Percentiles rank a stretch among this genome's conserved stretches.
Conservation (phyloP, 768 basidiomycete species). For the Daedalea quercina region DNA sequence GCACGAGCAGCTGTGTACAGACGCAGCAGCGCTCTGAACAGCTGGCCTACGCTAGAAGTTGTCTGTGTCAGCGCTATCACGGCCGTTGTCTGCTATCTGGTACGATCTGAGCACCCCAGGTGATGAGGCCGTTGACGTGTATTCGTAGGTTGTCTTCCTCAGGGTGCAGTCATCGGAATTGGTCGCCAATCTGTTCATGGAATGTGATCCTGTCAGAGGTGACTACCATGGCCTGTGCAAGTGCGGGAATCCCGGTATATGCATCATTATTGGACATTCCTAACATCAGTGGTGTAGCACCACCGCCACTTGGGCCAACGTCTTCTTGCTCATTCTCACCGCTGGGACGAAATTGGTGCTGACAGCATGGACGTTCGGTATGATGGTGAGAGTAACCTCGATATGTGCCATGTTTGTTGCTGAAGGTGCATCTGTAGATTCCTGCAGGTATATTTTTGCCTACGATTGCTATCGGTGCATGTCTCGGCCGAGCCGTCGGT, state of each 20-base stretch:
- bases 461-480: constrained; percentile 70
- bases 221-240: constrained; percentile 80
- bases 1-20: constrained; percentile 58
- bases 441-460: constrained; percentile 75
- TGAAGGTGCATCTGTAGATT: constrained; percentile 33
- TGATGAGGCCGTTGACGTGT: not conserved
- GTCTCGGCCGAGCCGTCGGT: constrained; percentile 64
- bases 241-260: constrained; percentile 31
- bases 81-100: constrained; percentile 65
- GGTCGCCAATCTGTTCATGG: constrained; percentile 77
- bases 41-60: constrained; percentile 65
- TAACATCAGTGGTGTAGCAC: constrained; percentile 33
- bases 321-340: constrained; percentile 59
- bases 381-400: constrained; percentile 45
- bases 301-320: constrained; percentile 58
- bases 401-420: not conserved
- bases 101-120: constrained; percentile 22
- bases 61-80: constrained; percentile 56
- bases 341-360: constrained; percentile 53
- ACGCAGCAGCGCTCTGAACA: constrained; percentile 42
- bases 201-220: constrained; percentile 63
- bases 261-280: not conserved
- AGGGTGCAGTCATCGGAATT: constrained; percentile 75
- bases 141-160: constrained; percentile 55
- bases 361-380: constrained; percentile 75